These are phyloP conservation scores for Peziza echinospora DNA, from an alignment of 495 filamentous ascomycete genomes.

Conservation along the genomic window DNA sequence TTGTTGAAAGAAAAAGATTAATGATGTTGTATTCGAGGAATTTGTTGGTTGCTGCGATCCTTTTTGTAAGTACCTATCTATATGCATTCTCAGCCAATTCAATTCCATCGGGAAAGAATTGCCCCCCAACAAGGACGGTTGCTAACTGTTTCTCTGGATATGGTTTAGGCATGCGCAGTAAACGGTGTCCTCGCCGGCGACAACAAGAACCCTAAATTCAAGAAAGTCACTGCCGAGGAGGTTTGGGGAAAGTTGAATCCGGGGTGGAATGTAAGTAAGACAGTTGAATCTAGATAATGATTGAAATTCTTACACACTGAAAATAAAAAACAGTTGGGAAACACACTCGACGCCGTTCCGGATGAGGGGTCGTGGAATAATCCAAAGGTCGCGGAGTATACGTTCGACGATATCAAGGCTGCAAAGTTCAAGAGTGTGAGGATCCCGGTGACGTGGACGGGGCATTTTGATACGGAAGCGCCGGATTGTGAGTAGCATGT, in stretches of 20 bases:
- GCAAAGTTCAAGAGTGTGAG: conserved; percentile 38
- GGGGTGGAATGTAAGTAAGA: conserved; percentile 10
- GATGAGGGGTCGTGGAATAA: conserved; percentile 41
- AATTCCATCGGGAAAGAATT: no score
- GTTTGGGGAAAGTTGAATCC: conserved; percentile 12
- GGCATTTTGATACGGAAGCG: conserved; percentile 31
- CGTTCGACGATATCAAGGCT: conserved; percentile 30
- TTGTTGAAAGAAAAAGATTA: no score
- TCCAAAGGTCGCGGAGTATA: conserved; percentile 25
- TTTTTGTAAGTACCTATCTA: no score
- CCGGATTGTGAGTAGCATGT: conserved; percentile 27
- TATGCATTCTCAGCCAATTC: no score
- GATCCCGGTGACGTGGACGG: conserved; percentile 37
- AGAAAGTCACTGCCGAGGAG: conserved; percentile 10
- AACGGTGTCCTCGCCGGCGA: no score
- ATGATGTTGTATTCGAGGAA: no score
- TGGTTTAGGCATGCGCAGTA: no score
- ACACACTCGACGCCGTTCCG: conserved; percentile 37
- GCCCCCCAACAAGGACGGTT: no score
- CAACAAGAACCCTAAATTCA: no score
- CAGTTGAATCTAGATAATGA: background rate
- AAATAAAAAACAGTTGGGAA: conserved; percentile 15
- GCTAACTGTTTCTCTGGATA: no score
- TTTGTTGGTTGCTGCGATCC: no score
- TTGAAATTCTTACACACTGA: background rate